These are phyloP conservation scores for Ichthyophthirius multifiliis DNA, from an alignment of 169 alveolate genomes.

Conservation along the genomic window DNA sequence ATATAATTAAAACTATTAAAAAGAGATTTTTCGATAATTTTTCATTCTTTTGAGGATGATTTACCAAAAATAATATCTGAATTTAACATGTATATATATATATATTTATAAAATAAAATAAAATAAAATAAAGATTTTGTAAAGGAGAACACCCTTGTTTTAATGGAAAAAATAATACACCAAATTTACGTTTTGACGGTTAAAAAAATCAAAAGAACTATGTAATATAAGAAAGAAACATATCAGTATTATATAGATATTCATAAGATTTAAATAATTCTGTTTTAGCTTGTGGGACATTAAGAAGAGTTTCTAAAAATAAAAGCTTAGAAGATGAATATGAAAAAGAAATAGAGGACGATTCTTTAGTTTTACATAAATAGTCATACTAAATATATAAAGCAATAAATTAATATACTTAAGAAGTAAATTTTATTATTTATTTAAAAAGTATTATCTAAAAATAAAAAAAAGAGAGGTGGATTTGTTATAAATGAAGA, in stretches of 20 bases:
- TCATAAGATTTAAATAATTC: constrained; percentile 45
- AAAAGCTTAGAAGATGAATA: constrained; percentile 33
- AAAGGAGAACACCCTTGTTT: constrained; percentile 84
- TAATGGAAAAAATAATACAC: constrained; percentile 79
- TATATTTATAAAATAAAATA: not conserved
- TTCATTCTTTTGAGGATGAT: constrained; percentile 73
- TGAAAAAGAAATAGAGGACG: constrained; percentile 45
- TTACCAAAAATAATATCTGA: constrained; percentile 62
- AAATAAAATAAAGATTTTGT: constrained; percentile 42
- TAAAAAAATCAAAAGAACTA: constrained; percentile 43
- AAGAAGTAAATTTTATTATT: not conserved
- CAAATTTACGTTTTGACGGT: constrained; percentile 77
- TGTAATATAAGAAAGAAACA: constrained; percentile 50
- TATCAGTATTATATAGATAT: constrained; percentile 51
- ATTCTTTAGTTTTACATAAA: constrained; percentile 10
- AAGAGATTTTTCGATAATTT: constrained; percentile 77
- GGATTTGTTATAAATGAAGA: constrained; percentile 72
- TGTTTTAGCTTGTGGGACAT: constrained; percentile 48
- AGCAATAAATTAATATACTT: constrained; percentile 46
- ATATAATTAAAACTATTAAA: constrained; percentile 68
- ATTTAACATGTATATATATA: constrained; percentile 46
- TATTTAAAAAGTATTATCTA: not conserved
- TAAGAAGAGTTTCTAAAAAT: constrained; percentile 38
- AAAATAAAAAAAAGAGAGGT: constrained; percentile 28
- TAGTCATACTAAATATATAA: constrained; percentile 25